Evolutionary conservation across 768 basidiomycete species (phyloP).

Genomic region (Atractiella rhizophila): DNA sequence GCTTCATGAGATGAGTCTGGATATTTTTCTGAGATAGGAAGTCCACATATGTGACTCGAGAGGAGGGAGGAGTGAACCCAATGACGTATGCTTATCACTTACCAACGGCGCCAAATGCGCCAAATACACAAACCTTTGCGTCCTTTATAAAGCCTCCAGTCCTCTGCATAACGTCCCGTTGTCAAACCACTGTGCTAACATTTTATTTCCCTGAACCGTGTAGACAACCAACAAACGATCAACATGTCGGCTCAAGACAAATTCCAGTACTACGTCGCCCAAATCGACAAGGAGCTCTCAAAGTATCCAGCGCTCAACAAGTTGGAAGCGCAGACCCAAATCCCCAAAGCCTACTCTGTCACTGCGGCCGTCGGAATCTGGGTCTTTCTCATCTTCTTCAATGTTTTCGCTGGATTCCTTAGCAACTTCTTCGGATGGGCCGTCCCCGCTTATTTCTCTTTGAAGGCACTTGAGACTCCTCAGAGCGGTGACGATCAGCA

Average conservation of each 20-base stretch:
- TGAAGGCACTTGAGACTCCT: slow-evolving; percentile 80
- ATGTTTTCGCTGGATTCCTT: slow-evolving; percentile 69
- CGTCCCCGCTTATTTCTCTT: slow-evolving; percentile 79
- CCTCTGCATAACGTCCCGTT: too few relatives aligned
- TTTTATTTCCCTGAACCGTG: too few relatives aligned
- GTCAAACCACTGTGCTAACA: too few relatives aligned
- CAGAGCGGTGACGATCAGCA: slow-evolving; percentile 26
- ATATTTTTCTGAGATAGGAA: too few relatives aligned
- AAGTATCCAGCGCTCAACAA: slow-evolving; percentile 60
- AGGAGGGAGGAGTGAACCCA: too few relatives aligned
- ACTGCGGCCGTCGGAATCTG: slow-evolving; percentile 43
- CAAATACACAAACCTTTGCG: too few relatives aligned
- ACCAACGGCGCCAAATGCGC: too few relatives aligned
- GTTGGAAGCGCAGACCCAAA: slow-evolving; percentile 66
- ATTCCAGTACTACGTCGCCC: slow-evolving; percentile 36
- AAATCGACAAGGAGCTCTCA: slow-evolving; percentile 74
- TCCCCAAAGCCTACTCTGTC: slow-evolving; percentile 78
- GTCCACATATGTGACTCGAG: too few relatives aligned
- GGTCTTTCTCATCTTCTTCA: slow-evolving; percentile 52
- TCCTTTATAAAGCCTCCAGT: too few relatives aligned
- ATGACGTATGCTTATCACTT: too few relatives aligned
- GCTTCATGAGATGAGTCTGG: too few relatives aligned
- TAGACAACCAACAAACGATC: background rate
- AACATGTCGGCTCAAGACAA: slow-evolving; percentile 12
- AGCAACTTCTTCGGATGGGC: slow-evolving; percentile 89